phyloP scores from a whole-genome alignment of 805 yeast species.

The Cyberlindnera petersonii region DNA sequence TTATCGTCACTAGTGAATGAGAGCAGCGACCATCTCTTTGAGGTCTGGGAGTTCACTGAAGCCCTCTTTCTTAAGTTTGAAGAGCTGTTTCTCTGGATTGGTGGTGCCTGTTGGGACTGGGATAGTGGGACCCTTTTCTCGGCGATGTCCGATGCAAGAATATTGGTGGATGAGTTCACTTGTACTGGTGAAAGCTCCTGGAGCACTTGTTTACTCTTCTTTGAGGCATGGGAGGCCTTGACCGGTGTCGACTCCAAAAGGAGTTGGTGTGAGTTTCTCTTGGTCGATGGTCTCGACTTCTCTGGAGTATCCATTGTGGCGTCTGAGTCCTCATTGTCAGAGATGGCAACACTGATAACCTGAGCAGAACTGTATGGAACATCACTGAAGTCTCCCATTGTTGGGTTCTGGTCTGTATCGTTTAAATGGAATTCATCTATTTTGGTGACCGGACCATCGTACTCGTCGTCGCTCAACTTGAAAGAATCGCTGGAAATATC shows the following conservation, averaged over 20 bases:
- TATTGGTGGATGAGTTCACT: conserved; percentile 6
- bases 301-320: conserved; percentile 18
- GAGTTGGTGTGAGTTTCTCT: conserved; percentile 12
- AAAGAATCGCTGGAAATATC: conserved; percentile 27
- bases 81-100: conserved; percentile 23
- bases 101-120: conserved; percentile 15
- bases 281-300: conserved; percentile 1
- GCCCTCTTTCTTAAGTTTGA: conserved; percentile 25
- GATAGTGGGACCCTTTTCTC: conserved; percentile 25
- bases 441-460: conserved; percentile 7
- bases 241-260: conserved; percentile 9
- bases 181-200: conserved; percentile 20
- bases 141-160: conserved; percentile 14
- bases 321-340: conserved; percentile 26
- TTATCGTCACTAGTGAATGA: conserved; percentile 24
- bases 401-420: conserved; percentile 5
- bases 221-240: conserved; percentile 6
- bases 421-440: neutral
- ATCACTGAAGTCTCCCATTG: conserved; percentile 19
- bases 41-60: conserved; percentile 20
- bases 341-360: conserved; percentile 22
- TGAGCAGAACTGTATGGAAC: conserved; percentile 21
- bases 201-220: conserved; percentile 15
- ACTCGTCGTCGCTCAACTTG: conserved; percentile 24
- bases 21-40: conserved; percentile 30